Base-by-base conservation (phyloP, 345 rosid genomes). In the Noccaea caerulescens region DNA sequence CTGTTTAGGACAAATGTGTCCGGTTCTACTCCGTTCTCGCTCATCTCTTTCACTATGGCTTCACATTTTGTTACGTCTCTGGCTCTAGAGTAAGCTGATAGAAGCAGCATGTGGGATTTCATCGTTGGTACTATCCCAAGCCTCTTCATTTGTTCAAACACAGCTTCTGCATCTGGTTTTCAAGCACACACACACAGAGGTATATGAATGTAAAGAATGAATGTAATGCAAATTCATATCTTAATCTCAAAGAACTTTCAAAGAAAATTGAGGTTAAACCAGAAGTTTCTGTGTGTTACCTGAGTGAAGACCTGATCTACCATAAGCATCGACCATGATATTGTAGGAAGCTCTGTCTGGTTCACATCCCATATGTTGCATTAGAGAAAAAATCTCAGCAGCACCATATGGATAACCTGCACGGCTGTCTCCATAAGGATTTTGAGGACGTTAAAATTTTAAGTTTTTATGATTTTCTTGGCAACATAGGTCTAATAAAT, bases 301-400 rank as follows among this genome's bases (percentile, higher is more conserved):
- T 67, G 78, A 76, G 63, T 85, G 82, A 76, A 84, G 93, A 10
- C 96, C 98, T 18, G 93, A 86, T 82, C 98, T 75, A 12, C 95
- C 98, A 60, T 90, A 88, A 20, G 96, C 98, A 78, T 92, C 98
- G 3, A 92, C 98, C 95, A 92, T 85, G 61, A 92, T 92, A 73
- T 90, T 92, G 72, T 83, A 92, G 2, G 98, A 90, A 75, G 96
- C 98, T 82, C 93, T 77, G 73, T 90, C 98, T 44, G 96, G 98
- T 75, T 92, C 98, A 76, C 91, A 86, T 12, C 96, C 95, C 95
- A 87, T 85, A 76, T 92, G 93, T 73, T 87, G 92, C 96, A 93
- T 93, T 10, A 93, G 81, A 16, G 98, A 93, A 79, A 93, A 93
- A 60, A 90, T 80, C 75, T 93, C 98, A 36, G 98, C 92, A 61